Base-by-base conservation (phyloP, 371 early-diverging fungal species). In the Apophysomyces ossiformis region DNA sequence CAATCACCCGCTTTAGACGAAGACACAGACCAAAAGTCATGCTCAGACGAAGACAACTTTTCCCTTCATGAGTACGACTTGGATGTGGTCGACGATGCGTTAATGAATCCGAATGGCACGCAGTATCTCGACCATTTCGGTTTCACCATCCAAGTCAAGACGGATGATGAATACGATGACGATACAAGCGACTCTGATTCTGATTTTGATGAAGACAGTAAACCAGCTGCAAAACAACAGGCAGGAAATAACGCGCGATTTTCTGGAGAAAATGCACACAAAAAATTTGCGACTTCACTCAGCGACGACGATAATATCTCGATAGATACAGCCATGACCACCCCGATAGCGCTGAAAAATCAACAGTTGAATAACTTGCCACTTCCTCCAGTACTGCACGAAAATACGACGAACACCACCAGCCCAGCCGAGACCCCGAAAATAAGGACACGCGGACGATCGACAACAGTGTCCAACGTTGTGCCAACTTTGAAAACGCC, bases 51-150 rank as follows among this genome's bases (percentile, higher is more conserved):
- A 37, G 66, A 60, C 8, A 61, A 45, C 16, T 45, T 45, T 18
- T 45, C 46, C n/a, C 16, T 45, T 13, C 16, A 18, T 18, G 46
- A 75, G 46, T 75, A 65, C 32, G 75, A 75, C 50, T 60, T 75
- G 37, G 71, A 75, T 41, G 71, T 73, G 32, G 74, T 73, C 9
- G 74, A 73, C 56, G 74, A 73, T 11, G 74, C 70, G 8, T 46
- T 73, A 11, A 15, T 64, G 18, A 65, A 73, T 57, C 74, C 74
- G 7, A 54, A 73, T 41, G 67, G 64, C 36, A 44, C 57, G 46
- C 71, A 73, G 41, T 73, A 64, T 16, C 45, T 70, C 39, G 74
- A 73, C 60, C 74, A 73, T 39, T 73, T 73, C 50, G 74, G 74
- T 5, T 73, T 73, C 26, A 70, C 46, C 16, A 70, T 73, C 46